These are phyloP conservation scores for Pochonia chlamydosporia DNA, from an alignment of 2,329 filamentous ascomycete species.

Conservation along the genomic window DNA sequence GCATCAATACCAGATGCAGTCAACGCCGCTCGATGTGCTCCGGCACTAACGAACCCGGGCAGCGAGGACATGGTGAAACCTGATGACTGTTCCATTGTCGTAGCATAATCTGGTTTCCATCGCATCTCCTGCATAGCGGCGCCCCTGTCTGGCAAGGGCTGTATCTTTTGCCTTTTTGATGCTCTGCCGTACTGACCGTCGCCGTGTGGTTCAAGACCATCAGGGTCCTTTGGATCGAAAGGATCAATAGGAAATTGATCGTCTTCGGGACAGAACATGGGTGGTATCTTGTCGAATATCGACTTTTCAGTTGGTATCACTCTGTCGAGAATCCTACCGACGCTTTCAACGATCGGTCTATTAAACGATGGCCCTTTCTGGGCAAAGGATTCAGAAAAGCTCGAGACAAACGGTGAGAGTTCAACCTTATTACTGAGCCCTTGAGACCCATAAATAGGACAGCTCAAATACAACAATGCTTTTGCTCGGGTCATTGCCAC, in stretches of 20 bases:
- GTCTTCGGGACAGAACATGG: slow-evolving; percentile 57
- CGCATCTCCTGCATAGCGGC: slow-evolving; percentile 20
- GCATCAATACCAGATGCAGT: slow-evolving; percentile 15
- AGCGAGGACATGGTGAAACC: slow-evolving; percentile 54
- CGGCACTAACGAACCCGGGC: slow-evolving; percentile 58
- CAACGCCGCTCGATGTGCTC: slow-evolving; percentile 43
- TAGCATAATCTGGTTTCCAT: slow-evolving; percentile 43
- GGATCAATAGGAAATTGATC: slow-evolving; percentile 63
- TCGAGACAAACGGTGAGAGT: slow-evolving; percentile 67
- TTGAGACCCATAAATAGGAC: slow-evolving; percentile 62
- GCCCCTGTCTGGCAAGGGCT: slow-evolving; percentile 11
- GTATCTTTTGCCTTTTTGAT: slow-evolving; percentile 23
- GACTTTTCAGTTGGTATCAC: slow-evolving; percentile 48
- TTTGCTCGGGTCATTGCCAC: slow-evolving; percentile 96
- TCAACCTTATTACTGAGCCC: slow-evolving; percentile 51
- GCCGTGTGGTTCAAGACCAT: slow-evolving; percentile 13
- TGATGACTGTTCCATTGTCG: slow-evolving; percentile 55
- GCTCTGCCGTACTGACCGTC: slow-evolving; percentile 16
- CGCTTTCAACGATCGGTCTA: slow-evolving; percentile 52
- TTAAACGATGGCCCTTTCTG: slow-evolving; percentile 66
- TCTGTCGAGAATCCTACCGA: slow-evolving; percentile 67
- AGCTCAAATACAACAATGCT: slow-evolving; percentile 78
- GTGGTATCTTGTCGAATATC: slow-evolving; percentile 47
- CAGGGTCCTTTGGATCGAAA: slow-evolving; percentile 29
- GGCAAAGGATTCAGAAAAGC: slow-evolving; percentile 37